Percentiles rank a stretch among this genome's conserved stretches.
These are phyloP conservation scores for Colletotrichum sp. DNA, from an alignment of 2,329 filamentous ascomycete species.

Conservation along the genomic window DNA sequence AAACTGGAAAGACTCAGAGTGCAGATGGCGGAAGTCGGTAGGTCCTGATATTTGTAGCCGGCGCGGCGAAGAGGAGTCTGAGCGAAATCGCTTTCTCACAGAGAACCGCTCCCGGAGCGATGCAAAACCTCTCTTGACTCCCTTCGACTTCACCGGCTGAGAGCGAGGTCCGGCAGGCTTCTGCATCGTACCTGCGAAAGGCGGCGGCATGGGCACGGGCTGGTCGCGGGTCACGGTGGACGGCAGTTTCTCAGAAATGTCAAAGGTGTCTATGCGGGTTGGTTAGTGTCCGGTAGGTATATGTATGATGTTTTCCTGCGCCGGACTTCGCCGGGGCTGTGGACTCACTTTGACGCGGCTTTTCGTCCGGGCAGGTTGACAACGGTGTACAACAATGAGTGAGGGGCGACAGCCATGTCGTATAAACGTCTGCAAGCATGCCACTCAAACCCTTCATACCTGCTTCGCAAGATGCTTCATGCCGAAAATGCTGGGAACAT, in stretches of 20 bases:
- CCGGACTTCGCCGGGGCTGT: neutral
- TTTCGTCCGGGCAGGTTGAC: slow-evolving; percentile 42
- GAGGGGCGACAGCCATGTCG: slow-evolving; percentile 53
- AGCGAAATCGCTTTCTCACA: slow-evolving; percentile 50
- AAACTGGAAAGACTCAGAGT: slow-evolving; percentile 50
- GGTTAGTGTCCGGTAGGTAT: slow-evolving; percentile 5
- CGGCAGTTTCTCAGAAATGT: slow-evolving; percentile 27
- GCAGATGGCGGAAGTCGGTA: slow-evolving; percentile 64
- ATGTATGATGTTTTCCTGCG: neutral
- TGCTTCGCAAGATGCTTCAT: slow-evolving; percentile 17
- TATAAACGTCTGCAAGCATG: slow-evolving; percentile 45
- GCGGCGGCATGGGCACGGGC: slow-evolving; percentile 33
- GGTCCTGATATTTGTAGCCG: slow-evolving; percentile 64
- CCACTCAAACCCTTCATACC: slow-evolving; percentile 47
- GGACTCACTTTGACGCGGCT: slow-evolving; percentile 43
- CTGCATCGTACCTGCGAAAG: slow-evolving; percentile 29
- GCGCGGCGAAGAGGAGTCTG: slow-evolving; percentile 48
- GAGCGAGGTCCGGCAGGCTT: slow-evolving; percentile 21
- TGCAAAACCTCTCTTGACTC: slow-evolving; percentile 41
- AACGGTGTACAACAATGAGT: slow-evolving; percentile 50
- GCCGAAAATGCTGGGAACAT: slow-evolving; percentile 5
- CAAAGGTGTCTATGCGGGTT: slow-evolving; percentile 25
- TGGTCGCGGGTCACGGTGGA: slow-evolving; percentile 33
- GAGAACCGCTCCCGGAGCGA: slow-evolving; percentile 46
- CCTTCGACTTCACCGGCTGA: slow-evolving; percentile 33